phyloP scores from a whole-genome alignment of 176 grass and related monocot species.

The Zea luxurians region DNA sequence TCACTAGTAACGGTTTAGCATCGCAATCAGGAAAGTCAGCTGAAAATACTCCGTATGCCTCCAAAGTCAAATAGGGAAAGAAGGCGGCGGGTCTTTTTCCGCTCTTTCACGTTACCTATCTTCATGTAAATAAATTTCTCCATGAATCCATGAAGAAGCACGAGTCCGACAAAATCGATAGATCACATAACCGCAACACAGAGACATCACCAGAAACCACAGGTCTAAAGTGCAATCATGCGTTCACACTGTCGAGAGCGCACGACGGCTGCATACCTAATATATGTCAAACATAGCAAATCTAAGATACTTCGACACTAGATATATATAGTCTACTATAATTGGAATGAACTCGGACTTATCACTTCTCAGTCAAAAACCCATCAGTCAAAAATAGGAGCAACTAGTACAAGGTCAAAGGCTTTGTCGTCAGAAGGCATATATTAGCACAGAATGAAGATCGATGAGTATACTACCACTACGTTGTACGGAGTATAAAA shows the following conservation, averaged over 20 bases:
- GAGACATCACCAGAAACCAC: background rate
- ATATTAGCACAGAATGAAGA: conserved; percentile 21
- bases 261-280: background rate
- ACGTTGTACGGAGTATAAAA: background rate
- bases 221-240: background rate
- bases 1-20: background rate
- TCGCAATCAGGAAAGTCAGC: background rate
- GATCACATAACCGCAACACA: background rate
- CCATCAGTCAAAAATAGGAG: conserved; percentile 30
- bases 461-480: too few species aligned
- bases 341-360: background rate
- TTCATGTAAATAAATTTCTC: background rate
- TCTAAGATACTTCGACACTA: conserved; percentile 1
- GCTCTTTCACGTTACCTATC: background rate
- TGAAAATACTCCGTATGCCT: background rate
- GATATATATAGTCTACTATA: background rate
- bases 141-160: background rate
- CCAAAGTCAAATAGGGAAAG: background rate
- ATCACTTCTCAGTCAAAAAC: conserved; percentile 25
- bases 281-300: background rate
- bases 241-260: background rate
- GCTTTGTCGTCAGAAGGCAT: background rate
- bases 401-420: conserved; percentile 20
- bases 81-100: background rate
- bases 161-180: background rate